A percentile compares a stretch with the other conserved stretches of the same genome.
phyloP scores from a whole-genome alignment of 768 basidiomycete genomes.

The Pholiota conissans region DNA sequence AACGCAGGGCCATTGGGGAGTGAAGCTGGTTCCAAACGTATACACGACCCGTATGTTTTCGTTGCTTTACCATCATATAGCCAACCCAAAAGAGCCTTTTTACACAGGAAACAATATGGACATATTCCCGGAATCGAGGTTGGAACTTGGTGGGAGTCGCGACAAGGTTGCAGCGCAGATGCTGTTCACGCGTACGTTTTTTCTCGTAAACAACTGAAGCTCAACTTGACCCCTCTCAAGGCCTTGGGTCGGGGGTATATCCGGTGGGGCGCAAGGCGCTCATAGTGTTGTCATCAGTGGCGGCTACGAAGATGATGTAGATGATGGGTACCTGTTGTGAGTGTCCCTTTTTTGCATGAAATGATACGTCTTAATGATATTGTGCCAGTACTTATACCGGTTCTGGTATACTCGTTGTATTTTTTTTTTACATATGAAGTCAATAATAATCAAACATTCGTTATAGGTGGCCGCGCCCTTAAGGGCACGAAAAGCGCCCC shows the following conservation, averaged over 20 bases:
- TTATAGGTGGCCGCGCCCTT: conserved; percentile 84
- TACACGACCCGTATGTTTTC: conserved; percentile 53
- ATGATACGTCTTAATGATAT: neutral
- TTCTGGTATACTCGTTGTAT: conserved; percentile 44
- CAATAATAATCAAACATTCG: neutral
- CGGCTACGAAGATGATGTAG: conserved; percentile 86
- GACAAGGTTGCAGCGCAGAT: conserved; percentile 71
- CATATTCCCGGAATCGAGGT: conserved; percentile 76
- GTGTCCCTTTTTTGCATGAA: conserved; percentile 26
- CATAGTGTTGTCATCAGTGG: conserved; percentile 88
- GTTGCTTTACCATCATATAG: neutral
- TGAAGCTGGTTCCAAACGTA: conserved; percentile 33
- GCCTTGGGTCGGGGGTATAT: conserved; percentile 84
- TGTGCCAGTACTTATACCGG: conserved; percentile 73
- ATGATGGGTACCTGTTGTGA: conserved; percentile 80
- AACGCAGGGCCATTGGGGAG: conserved; percentile 38
- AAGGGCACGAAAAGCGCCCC: conserved; percentile 80
- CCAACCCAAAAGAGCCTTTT: neutral
- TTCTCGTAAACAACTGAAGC: neutral
- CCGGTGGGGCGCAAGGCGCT: conserved; percentile 64
- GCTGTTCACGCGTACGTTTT: conserved; percentile 79
- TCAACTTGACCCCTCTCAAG: conserved; percentile 34
- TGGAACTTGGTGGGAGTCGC: conserved; percentile 81
- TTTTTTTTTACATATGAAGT: neutral
- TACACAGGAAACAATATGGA: conserved; percentile 76